These are phyloP conservation scores for Psilocybe mexicana DNA, from an alignment of 1,284 basidiomycete species.

Conservation along the genomic window DNA sequence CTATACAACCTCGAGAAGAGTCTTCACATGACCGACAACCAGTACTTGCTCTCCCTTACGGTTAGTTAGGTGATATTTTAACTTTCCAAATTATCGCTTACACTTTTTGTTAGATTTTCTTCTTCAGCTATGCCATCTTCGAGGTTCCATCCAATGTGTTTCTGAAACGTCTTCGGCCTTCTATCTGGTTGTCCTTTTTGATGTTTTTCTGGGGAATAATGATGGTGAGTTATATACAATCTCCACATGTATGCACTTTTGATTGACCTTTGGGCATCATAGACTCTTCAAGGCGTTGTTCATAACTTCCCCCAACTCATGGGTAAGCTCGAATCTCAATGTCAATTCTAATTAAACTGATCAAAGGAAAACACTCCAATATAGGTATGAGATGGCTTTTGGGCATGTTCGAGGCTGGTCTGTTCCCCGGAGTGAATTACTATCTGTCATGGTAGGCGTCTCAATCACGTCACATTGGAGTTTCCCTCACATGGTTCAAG, in stretches of 20 bases:
- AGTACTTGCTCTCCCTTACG: constrained; percentile 66
- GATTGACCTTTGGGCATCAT: constrained; percentile 4
- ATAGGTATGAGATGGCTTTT: constrained; percentile 65
- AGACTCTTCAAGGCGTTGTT: constrained; percentile 72
- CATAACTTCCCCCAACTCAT: constrained; percentile 64
- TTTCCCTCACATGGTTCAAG: constrained; percentile 25
- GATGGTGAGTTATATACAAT: constrained; percentile 48
- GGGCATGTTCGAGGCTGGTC: constrained; percentile 70
- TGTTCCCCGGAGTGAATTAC: constrained; percentile 70
- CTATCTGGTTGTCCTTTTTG: constrained; percentile 57
- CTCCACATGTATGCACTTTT: not conserved
- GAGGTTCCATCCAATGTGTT: constrained; percentile 75
- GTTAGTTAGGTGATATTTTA: constrained; percentile 43
- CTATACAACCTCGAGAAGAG: constrained; percentile 56
- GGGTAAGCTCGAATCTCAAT: constrained; percentile 34
- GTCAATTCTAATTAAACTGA: not conserved
- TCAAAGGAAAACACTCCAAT: not conserved
- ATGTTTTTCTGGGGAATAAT: constrained; percentile 73
- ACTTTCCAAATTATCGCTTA: not conserved
- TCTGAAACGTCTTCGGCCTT: constrained; percentile 70
- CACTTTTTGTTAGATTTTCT: constrained; percentile 42
- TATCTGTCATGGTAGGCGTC: constrained; percentile 63
- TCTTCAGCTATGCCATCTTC: constrained; percentile 66
- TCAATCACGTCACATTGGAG: not conserved
- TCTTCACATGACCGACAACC: constrained; percentile 58